A percentile compares a stretch with the other conserved stretches of the same genome.
These are phyloP conservation scores for Ascochyta rabiei DNA, from an alignment of 2,329 filamentous ascomycete genomes.

Conservation along the genomic window DNA sequence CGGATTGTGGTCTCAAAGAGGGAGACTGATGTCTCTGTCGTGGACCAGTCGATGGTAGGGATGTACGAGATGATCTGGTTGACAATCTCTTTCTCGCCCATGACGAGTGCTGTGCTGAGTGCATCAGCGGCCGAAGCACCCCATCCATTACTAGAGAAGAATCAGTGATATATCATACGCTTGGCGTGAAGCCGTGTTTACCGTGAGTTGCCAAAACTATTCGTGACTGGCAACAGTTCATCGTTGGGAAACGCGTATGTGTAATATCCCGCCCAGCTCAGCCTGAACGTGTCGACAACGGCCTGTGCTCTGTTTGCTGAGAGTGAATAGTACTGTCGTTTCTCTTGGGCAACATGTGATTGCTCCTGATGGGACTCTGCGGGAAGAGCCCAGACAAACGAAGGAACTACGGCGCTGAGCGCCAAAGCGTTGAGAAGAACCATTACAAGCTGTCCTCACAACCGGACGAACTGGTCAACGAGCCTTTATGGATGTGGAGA, in stretches of 20 bases:
- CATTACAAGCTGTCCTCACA: constrained; percentile 11
- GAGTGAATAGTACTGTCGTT: constrained; percentile 18
- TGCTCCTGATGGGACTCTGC: constrained; percentile 15
- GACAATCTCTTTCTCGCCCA: constrained; percentile 72
- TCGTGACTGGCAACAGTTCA: constrained; percentile 72
- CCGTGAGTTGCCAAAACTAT: constrained; percentile 72
- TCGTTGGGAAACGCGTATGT: constrained; percentile 79
- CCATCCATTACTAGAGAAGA: constrained; percentile 73
- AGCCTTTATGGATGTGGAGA: neutral
- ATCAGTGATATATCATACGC: neutral
- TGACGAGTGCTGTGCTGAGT: constrained; percentile 78
- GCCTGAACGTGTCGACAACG: constrained; percentile 42
- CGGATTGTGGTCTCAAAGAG: constrained; percentile 92
- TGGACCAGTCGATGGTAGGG: constrained; percentile 71
- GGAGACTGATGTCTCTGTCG: constrained; percentile 65
- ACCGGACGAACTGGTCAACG: neutral
- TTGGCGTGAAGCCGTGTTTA: constrained; percentile 42
- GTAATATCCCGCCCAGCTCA: constrained; percentile 61
- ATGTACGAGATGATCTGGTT: constrained; percentile 74
- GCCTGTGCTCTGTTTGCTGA: constrained; percentile 36
- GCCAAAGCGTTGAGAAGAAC: constrained; percentile 7
- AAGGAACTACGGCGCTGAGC: constrained; percentile 14
- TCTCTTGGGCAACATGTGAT: constrained; percentile 1
- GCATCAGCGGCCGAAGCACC: constrained; percentile 83
- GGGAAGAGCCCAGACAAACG: constrained; percentile 22